These are phyloP conservation scores for Aspergillus tamarii DNA, from an alignment of 2,329 filamentous ascomycete species.

Conservation along the genomic window DNA sequence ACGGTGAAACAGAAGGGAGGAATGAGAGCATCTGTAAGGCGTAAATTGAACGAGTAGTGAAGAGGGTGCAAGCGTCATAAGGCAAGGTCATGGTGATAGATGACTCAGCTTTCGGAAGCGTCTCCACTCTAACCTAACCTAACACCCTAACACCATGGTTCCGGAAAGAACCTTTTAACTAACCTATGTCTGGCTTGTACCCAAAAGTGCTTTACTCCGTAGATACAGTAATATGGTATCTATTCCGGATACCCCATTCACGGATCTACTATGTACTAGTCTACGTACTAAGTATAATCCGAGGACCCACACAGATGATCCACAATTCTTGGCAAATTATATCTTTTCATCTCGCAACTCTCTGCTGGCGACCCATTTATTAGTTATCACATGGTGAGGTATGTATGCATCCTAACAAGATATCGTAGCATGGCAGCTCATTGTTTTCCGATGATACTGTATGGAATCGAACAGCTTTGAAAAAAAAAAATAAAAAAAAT, in stretches of 20 bases:
- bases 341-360: background rate
- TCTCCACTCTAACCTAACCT: background rate
- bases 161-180: background rate
- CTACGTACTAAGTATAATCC: background rate
- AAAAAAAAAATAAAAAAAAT: no score
- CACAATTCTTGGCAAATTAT: background rate
- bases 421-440: background rate
- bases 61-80: slow-evolving; percentile 38
- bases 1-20: background rate
- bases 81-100: slow-evolving; percentile 38
- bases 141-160: background rate
- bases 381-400: background rate
- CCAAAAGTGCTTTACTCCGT: no score
- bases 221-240: background rate
- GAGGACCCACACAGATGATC: background rate
- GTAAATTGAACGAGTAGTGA: slow-evolving; percentile 2
- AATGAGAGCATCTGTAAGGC: background rate
- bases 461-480: background rate
- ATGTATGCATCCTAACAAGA: background rate
- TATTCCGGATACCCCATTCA: background rate
- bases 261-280: background rate
- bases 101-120: slow-evolving; percentile 37
- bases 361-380: background rate
- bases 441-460: background rate
- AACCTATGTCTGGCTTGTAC: background rate